These are phyloP conservation scores for Russula sp. DNA, from an alignment of 768 basidiomycete species.

Conservation along the genomic window DNA sequence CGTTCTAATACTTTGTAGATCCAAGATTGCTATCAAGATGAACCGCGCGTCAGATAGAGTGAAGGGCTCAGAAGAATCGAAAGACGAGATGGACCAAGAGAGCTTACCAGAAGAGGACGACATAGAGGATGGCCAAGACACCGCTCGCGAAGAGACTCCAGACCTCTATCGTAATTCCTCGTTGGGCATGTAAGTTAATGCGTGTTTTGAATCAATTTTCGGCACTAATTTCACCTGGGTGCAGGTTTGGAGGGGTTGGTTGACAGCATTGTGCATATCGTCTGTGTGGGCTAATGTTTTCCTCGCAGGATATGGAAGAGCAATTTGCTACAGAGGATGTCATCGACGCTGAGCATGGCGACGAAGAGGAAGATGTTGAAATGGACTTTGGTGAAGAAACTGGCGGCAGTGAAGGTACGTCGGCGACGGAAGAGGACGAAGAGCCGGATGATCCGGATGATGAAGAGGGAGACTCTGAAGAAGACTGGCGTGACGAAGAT, in stretches of 20 bases:
- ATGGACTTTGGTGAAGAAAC: conserved; percentile 86
- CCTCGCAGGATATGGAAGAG: conserved; percentile 78
- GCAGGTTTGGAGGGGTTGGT: conserved; percentile 77
- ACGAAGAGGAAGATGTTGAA: conserved; percentile 79
- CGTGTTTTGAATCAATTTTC: not conserved
- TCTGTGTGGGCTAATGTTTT: conserved; percentile 27
- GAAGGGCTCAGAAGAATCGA: conserved; percentile 53
- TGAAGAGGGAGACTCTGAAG: conserved; percentile 55
- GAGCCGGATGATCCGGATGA: conserved; percentile 64
- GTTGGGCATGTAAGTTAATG: conserved; percentile 75
- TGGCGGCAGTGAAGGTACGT: conserved; percentile 78
- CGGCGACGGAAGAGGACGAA: conserved; percentile 66
- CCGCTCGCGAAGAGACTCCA: conserved; percentile 76
- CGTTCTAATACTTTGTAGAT: conserved; percentile 46
- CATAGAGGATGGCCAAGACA: conserved; percentile 59
- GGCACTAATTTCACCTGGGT: conserved; percentile 3
- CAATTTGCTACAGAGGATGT: conserved; percentile 67
- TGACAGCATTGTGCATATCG: conserved; percentile 8
- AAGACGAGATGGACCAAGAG: conserved; percentile 47
- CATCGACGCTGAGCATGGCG: conserved; percentile 80
- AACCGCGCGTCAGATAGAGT: conserved; percentile 68
- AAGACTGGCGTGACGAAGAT: conserved; percentile 63
- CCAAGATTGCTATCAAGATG: conserved; percentile 98
- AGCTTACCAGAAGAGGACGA: conserved; percentile 49
- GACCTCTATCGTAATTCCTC: conserved; percentile 96